Evolutionary conservation across 2,329 filamentous ascomycete species (phyloP), one percentile per base, ranked within the genome.

Genomic region (Gaeumannomyces tritici): DNA sequence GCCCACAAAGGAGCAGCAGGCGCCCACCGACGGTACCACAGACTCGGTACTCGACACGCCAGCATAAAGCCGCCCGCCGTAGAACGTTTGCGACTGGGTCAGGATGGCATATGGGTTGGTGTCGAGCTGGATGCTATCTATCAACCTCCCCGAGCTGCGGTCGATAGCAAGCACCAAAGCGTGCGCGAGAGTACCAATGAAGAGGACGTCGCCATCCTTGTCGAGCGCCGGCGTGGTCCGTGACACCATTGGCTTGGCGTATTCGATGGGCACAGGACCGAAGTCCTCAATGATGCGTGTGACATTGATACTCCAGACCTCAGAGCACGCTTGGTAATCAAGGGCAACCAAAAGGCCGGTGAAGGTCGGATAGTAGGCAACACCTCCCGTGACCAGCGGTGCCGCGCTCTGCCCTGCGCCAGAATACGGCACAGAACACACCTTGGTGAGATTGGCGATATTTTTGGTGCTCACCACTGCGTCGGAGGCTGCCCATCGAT

Each of bases 351-450:
- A 66, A 7, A 66, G 63, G 62, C 71, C 73, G 61, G 67, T 67
- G 69, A 70, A 72, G 27, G 70, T 72, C 2, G 71, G 71, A 62
- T 67, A 74, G 63, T 72, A 74, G 55, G 63, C 69, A 12, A 65
- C 61, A 11, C 62, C 62, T 21, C 62, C 54, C 0, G 51, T 29
- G 13, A 69, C 58, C 7, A 63, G 57, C 2, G 68, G 67, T 1
- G 68, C 62, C 5, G 65, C 67, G 62, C 66, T 67, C 27, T 66
- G 60, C 4, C 67, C 67, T 24, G 15, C 33, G 2, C 33, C 33
- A 13, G 29, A 7, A 54, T 61, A 65, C 24, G 61, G n/a, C 13
- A 67, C 26, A 18, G 63, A 62, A 61, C 67, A 69, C 51, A 64
- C 54, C n/a, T 58, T 12, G 3, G 60, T 51, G 12, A 65, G 21